Conservation (phyloP, 352 stramenopile species). For the Globisporangium yorkense region DNA sequence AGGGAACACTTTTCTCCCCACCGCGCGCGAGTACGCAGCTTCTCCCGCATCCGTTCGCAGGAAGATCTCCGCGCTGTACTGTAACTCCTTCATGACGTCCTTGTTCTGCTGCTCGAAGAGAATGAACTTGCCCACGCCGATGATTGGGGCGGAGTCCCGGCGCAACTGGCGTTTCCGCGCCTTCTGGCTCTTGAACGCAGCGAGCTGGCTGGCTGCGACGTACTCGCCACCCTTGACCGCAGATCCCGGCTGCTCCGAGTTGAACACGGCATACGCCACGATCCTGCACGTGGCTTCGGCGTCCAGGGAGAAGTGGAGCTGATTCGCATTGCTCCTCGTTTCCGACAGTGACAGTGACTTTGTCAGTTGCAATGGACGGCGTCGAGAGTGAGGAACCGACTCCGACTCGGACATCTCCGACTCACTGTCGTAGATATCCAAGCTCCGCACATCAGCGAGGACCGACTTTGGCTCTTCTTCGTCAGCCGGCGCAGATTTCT, state of each 20-base stretch:
- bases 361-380: slow-evolving; percentile 13
- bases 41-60: slow-evolving; percentile 60
- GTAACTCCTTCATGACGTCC: slow-evolving; percentile 87
- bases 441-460: slow-evolving; percentile 23
- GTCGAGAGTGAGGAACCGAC: slow-evolving; percentile 21
- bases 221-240: slow-evolving; percentile 11
- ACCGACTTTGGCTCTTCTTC: slow-evolving; percentile 34
- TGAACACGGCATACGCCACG: slow-evolving; percentile 75
- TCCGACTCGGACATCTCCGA: slow-evolving; percentile 81
- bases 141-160: slow-evolving; percentile 58
- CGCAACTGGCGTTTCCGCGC: slow-evolving; percentile 65
- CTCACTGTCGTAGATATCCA: slow-evolving; percentile 82
- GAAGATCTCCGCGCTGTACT: slow-evolving; percentile 86
- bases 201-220: slow-evolving; percentile 14
- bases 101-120: slow-evolving; percentile 89
- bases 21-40: slow-evolving; percentile 63
- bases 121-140: slow-evolving; percentile 77
- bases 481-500: slow-evolving; percentile 22
- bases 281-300: slow-evolving; percentile 78
- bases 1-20: slow-evolving; percentile 49
- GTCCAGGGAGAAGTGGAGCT: slow-evolving; percentile 76
- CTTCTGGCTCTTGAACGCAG: slow-evolving; percentile 47
- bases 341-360: slow-evolving; percentile 19
- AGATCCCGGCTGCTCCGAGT: slow-evolving; percentile 30
- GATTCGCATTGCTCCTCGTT: slow-evolving; percentile 37